Percentiles rank a stretch among this genome's conserved stretches.
Evolutionary conservation across 2,329 filamentous ascomycete species (phyloP).

Genomic region (Fusarium albidum): DNA sequence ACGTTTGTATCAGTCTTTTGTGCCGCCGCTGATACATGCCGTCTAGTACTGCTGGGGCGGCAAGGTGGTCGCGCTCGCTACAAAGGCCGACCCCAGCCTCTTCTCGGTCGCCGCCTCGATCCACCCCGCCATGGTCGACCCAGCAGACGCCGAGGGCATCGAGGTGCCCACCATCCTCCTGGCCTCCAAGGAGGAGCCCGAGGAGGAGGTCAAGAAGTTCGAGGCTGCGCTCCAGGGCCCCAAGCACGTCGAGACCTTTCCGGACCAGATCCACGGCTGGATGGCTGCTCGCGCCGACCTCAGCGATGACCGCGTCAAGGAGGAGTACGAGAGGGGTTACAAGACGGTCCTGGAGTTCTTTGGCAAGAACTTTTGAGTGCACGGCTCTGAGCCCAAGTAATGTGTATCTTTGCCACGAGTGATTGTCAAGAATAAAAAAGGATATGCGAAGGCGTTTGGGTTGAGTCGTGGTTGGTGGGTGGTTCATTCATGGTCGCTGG

Average conservation of each 20-base stretch:
- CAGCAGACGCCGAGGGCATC: slow-evolving; percentile 66
- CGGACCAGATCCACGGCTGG: slow-evolving; percentile 76
- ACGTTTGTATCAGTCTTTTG: too few species aligned
- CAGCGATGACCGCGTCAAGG: slow-evolving; percentile 62
- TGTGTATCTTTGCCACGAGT: slow-evolving; percentile 17
- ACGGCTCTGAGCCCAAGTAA: background rate
- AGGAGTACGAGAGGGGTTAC: slow-evolving; percentile 70
- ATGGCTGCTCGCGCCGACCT: slow-evolving; percentile 74
- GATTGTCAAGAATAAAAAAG: slow-evolving; percentile 14
- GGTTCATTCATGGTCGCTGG: background rate
- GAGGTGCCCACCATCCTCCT: slow-evolving; percentile 69
- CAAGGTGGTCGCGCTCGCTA: slow-evolving; percentile 66
- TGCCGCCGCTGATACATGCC: background rate
- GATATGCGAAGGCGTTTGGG: background rate
- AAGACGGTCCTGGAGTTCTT: slow-evolving; percentile 67
- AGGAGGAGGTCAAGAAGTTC: slow-evolving; percentile 63
- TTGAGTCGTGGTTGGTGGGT: background rate
- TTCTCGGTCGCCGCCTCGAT: slow-evolving; percentile 62
- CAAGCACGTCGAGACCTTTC: slow-evolving; percentile 72
- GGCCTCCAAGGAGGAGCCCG: slow-evolving; percentile 71
- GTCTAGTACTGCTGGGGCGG: slow-evolving; percentile 74
- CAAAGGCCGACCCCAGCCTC: slow-evolving; percentile 59
- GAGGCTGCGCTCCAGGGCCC: slow-evolving; percentile 60
- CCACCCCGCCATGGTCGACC: slow-evolving; percentile 72
- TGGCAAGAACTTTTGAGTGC: slow-evolving; percentile 55